Percentiles rank a stretch among this genome's conserved stretches.
phyloP scores from a whole-genome alignment of 1,284 basidiomycete species.

The Bjerkandera adusta region DNA sequence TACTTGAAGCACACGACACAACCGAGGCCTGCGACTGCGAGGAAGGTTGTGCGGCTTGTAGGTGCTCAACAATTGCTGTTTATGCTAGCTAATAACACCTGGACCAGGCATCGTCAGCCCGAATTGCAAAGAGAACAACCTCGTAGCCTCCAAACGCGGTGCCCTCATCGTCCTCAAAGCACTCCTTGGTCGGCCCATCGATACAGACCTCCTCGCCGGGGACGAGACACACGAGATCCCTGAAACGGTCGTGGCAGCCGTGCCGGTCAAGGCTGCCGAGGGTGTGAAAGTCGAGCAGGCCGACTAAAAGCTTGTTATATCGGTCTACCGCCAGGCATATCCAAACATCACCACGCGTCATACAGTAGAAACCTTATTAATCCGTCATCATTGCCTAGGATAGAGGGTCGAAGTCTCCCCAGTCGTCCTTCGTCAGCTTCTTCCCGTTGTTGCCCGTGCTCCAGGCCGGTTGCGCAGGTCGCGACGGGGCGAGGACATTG shows the following conservation, averaged over 20 bases:
- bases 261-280: constrained; percentile 43
- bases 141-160: constrained; percentile 70
- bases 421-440: constrained; percentile 59
- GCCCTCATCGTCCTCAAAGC: constrained; percentile 65
- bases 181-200: constrained; percentile 55
- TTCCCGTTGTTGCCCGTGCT: constrained; percentile 33
- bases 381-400: constrained; percentile 34
- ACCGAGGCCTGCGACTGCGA: constrained; percentile 71
- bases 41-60: constrained; percentile 76
- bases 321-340: constrained; percentile 7
- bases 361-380: constrained; percentile 11
- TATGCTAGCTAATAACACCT: not conserved
- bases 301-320: constrained; percentile 6
- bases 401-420: constrained; percentile 81
- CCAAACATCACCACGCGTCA: not conserved
- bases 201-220: constrained; percentile 37
- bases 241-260: constrained; percentile 56
- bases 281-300: constrained; percentile 48
- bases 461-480: constrained; percentile 50
- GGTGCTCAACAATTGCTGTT: constrained; percentile 23
- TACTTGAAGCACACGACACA: constrained; percentile 60
- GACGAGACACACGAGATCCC: constrained; percentile 21
- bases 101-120: constrained; percentile 61
- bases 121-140: constrained; percentile 64
- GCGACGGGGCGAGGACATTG: constrained; percentile 56